These are phyloP conservation scores for Pontederia crassipes DNA, from an alignment of 176 grass and related monocot genomes.

Conservation along the genomic window DNA sequence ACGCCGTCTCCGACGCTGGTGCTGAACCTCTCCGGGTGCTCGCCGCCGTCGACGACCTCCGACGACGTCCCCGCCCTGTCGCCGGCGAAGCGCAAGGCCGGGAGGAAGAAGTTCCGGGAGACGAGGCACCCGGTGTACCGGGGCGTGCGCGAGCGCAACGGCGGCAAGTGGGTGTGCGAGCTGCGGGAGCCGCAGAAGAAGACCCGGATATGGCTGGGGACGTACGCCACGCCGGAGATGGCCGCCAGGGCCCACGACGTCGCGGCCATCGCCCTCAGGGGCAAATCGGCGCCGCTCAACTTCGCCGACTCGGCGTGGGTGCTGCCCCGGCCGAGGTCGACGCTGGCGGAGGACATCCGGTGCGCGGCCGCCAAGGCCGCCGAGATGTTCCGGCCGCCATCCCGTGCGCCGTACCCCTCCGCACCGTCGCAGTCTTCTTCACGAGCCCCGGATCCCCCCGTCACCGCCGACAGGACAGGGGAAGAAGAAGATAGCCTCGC, in stretches of 20 bases:
- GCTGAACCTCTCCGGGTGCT: too few species aligned
- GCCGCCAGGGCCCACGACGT: constrained; percentile 14
- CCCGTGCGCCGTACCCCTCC: background rate
- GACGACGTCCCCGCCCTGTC: background rate
- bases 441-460: background rate
- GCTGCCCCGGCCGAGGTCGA: background rate
- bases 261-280: constrained; percentile 9
- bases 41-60: too few species aligned
- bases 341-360: background rate
- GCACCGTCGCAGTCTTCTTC: background rate
- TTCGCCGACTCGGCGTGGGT: background rate
- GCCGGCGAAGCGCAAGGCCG: constrained; percentile 13
- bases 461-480: background rate
- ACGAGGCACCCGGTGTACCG: constrained; percentile 73
- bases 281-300: background rate
- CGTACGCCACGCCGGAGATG: background rate
- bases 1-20: too few species aligned
- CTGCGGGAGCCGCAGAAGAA: constrained; percentile 5
- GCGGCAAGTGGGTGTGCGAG: constrained; percentile 12
- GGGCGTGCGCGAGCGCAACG: constrained; percentile 40
- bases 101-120: constrained; percentile 73
- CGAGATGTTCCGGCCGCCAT: background rate
- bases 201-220: constrained; percentile 10
- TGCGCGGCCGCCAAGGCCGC: background rate
- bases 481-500: background rate